Conservation (phyloP, 495 filamentous ascomycete genomes). For the Parmelia sp. region DNA sequence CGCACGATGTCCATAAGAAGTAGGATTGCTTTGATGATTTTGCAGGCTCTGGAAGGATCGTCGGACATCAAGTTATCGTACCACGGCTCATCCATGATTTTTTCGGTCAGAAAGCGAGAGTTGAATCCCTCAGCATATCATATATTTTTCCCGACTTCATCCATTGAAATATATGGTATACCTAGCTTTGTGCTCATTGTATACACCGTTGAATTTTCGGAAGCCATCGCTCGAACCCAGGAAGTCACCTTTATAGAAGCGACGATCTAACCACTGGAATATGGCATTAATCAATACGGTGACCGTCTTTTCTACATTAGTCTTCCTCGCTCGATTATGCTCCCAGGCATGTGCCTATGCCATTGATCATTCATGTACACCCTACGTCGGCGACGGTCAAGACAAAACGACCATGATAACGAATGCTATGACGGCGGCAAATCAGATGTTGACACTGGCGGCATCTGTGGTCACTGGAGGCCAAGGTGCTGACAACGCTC, state of each 20-base stretch:
- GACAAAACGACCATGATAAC: background rate
- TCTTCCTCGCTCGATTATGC: background rate
- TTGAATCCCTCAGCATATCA: background rate
- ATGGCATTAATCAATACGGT: background rate
- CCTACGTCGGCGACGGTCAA: background rate
- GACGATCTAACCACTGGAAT: background rate
- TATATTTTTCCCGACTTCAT: background rate
- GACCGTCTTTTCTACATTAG: background rate
- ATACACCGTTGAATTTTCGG: background rate
- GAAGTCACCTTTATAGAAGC: background rate
- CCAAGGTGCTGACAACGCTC: constrained; percentile 1
- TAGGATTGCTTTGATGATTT: background rate
- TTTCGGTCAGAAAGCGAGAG: background rate
- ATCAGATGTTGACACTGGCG: background rate
- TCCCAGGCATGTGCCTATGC: background rate
- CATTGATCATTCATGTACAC: background rate
- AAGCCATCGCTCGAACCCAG: background rate
- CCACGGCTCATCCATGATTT: background rate
- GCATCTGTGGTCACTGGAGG: background rate
- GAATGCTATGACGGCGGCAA: background rate
- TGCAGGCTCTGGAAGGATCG: background rate
- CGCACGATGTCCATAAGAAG: background rate
- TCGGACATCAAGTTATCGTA: background rate
- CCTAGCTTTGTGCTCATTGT: background rate
- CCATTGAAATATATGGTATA: background rate